Evolutionary conservation across 345 rosid genomes (phyloP), one percentile per base, ranked within the genome.

Genomic region (Lepidium aucheri): DNA sequence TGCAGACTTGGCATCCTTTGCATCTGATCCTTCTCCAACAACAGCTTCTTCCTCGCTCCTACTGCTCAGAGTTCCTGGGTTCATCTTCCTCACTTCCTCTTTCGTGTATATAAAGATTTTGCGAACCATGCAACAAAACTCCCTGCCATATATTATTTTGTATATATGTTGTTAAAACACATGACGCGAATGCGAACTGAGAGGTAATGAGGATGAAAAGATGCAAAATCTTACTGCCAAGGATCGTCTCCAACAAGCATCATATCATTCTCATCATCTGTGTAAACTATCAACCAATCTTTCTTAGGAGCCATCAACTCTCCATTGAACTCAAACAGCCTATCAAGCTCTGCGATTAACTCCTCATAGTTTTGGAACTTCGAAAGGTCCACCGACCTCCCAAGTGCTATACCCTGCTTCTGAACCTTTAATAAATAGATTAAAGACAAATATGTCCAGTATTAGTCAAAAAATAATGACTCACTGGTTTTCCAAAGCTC

Each of bases 161-260:
- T 16, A 18, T 11, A 51, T 50, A 14, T 33, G 8, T 20, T 4
- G 18, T 22, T 11, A 26, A 34, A 14, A 42, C 8, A 15, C 53
- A 6, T 11, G 6, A 60, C 39, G 18, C 14, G 7, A 3, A 24
- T 22, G 18, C 14, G 9, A 7, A 11, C 8, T 7, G 26, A 3
- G 14, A 73, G 8, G 33, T 28, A 9, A 20, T 12, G 34, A 43
- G 6, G 35, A 22, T 6, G n/a, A 32, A 26, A 17, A 39, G 12
- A 40, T 15, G 61, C 18, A 41, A 67, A 63, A 60, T 44, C 93
- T 78, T 86, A 89, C 98, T 77, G 85, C 98, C 96, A 92, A 9
- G 98, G 98, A 76, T 92, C 98, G 55, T 92, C 98, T 38, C 96
- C 98, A 39, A 87, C 92, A 58, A 86, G 92, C 98, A 92, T 89